Base-by-base conservation (phyloP, 257 asterid genomes). In the Nicotiana undulata region DNA sequence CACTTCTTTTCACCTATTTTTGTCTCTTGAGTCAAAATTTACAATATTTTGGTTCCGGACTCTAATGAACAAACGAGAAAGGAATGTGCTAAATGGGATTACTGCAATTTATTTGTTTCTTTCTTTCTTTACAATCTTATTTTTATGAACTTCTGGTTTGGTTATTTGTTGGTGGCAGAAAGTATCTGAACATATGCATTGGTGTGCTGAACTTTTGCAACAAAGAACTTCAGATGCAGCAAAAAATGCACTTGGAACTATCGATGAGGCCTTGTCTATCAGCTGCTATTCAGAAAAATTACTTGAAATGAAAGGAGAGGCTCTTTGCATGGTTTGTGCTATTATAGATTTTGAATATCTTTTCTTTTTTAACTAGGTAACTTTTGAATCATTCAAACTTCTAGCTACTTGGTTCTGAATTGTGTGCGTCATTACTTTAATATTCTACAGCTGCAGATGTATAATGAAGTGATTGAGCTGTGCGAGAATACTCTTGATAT, bases 301-400 rank as follows among this genome's bases (percentile, higher is more conserved):
- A 81, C 88, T 92, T 83, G 89, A 92, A 94, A 87, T 93, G 95
- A 95, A 92, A 88, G 98, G 93, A 84, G 94, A 91, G 88, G 96
- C 93, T 46, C 85, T 95, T 55, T 90, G 88, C 88, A 84, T 80
- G 89, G 99, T 95, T 86, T 77, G 97, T 84, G 49, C 85, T 80
- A 77, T 70, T 44, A 70, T 70, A 49, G 26, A 74, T 49, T 74
- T 74, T 9, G 26, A 74, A 2, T 49, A 15, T 74, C 79, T 49
- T 74, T 24, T 15, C 60, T 74, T 74, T 72, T 74, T 15, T 15
- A 49, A 26, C 16, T 74, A 26, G 44, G 44, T 51, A 74, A 28
- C 61, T 26, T 74, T 22, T 24, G 51, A 74, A 74, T 46, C 78
- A 15, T 26, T 15, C 8, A 5, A 49, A 49, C 79, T 49, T 24